Evolutionary conservation across 192 early-diverging fungal species (phyloP).

Genomic region (Gamsiella multidivaricata): DNA sequence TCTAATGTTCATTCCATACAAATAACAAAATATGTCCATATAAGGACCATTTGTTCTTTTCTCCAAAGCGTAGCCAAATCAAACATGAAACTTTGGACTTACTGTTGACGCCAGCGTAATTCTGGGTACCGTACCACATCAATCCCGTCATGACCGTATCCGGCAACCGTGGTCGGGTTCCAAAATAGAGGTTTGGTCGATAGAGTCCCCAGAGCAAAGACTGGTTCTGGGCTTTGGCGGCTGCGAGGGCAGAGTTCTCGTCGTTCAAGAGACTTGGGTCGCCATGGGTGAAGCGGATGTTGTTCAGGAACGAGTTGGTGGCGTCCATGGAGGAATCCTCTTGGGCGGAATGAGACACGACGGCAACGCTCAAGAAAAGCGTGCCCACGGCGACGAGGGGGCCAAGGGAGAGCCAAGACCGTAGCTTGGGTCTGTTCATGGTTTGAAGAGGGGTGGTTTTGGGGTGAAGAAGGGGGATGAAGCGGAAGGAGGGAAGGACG

Average conservation of each 20-base stretch:
- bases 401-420: neutral
- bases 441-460: neutral
- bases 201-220: conserved; percentile 91
- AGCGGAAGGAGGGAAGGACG: neutral
- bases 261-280: too few species aligned
- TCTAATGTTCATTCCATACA: conserved; percentile 55
- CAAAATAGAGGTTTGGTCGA: conserved; percentile 94
- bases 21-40: neutral
- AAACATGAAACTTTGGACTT: conserved; percentile 11
- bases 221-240: conserved; percentile 45
- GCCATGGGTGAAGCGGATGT: neutral
- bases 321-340: conserved; percentile 12
- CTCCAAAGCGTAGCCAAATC: too few species aligned
- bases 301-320: conserved; percentile 9
- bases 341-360: neutral
- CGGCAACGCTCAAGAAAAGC: neutral
- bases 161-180: conserved; percentile 80
- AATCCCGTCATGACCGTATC: conserved; percentile 88
- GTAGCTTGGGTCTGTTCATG: neutral
- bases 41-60: too few species aligned
- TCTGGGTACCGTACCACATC: conserved; percentile 89
- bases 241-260: neutral
- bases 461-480: neutral
- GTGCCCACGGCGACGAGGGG: conserved; percentile 1
- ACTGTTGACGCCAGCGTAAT: conserved; percentile 66